Percentiles rank a stretch among this genome's conserved stretches.
Conservation (phyloP, 2,329 filamentous ascomycete species). For the Penicillium sp. region DNA sequence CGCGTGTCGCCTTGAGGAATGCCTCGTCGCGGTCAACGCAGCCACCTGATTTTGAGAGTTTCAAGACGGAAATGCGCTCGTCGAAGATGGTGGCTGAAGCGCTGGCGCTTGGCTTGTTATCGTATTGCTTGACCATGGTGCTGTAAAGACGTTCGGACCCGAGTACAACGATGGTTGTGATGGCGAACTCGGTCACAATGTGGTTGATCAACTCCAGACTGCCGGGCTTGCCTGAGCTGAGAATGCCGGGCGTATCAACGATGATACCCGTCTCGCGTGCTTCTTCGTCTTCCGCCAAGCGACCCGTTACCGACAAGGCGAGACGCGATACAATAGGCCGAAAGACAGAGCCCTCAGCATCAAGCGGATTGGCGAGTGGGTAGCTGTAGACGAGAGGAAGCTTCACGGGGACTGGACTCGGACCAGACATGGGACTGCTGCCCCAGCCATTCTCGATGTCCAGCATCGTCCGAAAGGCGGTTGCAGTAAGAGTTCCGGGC, state of each 20-base stretch:
- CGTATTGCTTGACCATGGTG: slow-evolving; percentile 72
- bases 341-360: slow-evolving; percentile 73
- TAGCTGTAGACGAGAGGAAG: slow-evolving; percentile 89
- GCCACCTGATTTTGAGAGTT: slow-evolving; percentile 81
- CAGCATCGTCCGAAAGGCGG: slow-evolving; percentile 83
- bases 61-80: slow-evolving; percentile 73
- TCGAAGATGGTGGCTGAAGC: slow-evolving; percentile 52
- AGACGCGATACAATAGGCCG: slow-evolving; percentile 73
- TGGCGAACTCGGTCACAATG: slow-evolving; percentile 70
- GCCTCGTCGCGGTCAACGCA: slow-evolving; percentile 73
- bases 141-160: slow-evolving; percentile 76
- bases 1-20: slow-evolving; percentile 73
- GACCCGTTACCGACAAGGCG: slow-evolving; percentile 74
- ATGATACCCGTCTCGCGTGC: slow-evolving; percentile 76
- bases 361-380: slow-evolving; percentile 67
- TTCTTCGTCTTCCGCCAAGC: slow-evolving; percentile 73
- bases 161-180: slow-evolving; percentile 80
- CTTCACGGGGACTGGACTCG: slow-evolving; percentile 85
- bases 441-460: slow-evolving; percentile 91
- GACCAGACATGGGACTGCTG: slow-evolving; percentile 85
- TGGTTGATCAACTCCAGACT: slow-evolving; percentile 79
- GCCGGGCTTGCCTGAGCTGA: slow-evolving; percentile 63
- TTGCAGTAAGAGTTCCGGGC: slow-evolving; percentile 80
- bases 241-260: slow-evolving; percentile 76
- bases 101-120: slow-evolving; percentile 50